Evolutionary conservation across 2,329 filamentous ascomycete genomes (phyloP), one percentile per base, ranked within the genome.

Genomic region (Botryotinia convoluta): DNA sequence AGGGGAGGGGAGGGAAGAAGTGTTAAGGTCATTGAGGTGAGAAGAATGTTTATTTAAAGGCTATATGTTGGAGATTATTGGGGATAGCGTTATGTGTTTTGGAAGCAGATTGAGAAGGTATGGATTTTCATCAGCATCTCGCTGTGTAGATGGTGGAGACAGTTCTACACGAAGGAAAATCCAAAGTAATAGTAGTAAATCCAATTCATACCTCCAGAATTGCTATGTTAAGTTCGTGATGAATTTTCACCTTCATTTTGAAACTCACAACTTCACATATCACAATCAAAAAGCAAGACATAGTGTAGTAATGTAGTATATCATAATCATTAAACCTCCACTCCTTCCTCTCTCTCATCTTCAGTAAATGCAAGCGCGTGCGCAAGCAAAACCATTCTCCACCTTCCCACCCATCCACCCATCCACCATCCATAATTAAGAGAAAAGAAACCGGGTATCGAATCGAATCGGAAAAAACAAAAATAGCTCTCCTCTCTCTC

Each of bases 391-490:
- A 26, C 48, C 48, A 57, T 32, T 69, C 65, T 69, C 18, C 26
- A n/a, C 37, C 4, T 22, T 48, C 26, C 32, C 45, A 35, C 54
- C 48, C 20, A 16, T 22, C 32, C 45, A 35, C 54, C 48, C 20
- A 16, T 22, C 37, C 22, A 37, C 35, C 59, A 61, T 61, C 35
- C n/a, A 68, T 42, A 42, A 69, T 57, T 69, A 69, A 42, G 37
- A 69, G 65, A 69, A 69, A 69, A 69, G 65, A 69, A 68, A 69
- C 37, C 48, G 65, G 65, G 65, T 69, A 69, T 69, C 65, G 65
- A 69, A 18, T 57, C 65, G 65, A 69, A 69, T 69, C 35, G 65
- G 35, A 48, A 68, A 68, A 68, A n/a, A 62, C 35, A 62, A 68
- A 54, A 57, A 57, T 26, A 57, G 35, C 37, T 69, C 65, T 69